Percentiles rank a stretch among this genome's conserved stretches.
These are phyloP conservation scores for Gossypium australe DNA, from an alignment of 345 rosid species.

Conservation along the genomic window DNA sequence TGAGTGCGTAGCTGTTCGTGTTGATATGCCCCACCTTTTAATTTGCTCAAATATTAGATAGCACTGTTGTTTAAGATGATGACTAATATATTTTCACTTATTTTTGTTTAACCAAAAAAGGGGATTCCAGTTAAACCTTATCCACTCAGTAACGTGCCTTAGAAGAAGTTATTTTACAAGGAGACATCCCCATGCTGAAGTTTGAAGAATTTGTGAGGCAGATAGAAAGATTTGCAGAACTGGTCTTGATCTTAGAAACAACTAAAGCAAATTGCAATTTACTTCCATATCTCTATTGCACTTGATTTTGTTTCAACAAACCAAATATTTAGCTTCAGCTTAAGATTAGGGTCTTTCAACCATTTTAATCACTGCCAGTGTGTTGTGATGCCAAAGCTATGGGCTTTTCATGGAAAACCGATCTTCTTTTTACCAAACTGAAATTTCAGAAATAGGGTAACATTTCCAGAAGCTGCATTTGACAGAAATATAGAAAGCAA, in stretches of 20 bases:
- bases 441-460: too few species aligned
- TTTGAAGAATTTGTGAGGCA: neutral
- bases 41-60: neutral
- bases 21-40: neutral
- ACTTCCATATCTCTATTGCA: neutral
- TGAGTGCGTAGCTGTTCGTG: conserved; percentile 9
- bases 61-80: neutral
- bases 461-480: too few species aligned
- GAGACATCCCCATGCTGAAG: neutral
- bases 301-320: neutral
- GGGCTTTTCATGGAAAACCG: too few species aligned
- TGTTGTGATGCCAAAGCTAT: too few species aligned
- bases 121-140: neutral
- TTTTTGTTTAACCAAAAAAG: neutral
- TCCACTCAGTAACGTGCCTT: neutral
- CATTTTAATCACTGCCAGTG: neutral
- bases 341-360: too few species aligned
- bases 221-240: neutral
- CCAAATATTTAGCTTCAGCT: neutral
- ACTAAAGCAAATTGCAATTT: neutral
- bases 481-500: neutral
- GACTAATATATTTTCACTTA: neutral
- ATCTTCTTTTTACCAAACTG: too few species aligned
- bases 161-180: neutral
- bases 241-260: neutral